Evolutionary conservation across 2,329 filamentous ascomycete species (phyloP).

Genomic region (Colletotrichum sp.): DNA sequence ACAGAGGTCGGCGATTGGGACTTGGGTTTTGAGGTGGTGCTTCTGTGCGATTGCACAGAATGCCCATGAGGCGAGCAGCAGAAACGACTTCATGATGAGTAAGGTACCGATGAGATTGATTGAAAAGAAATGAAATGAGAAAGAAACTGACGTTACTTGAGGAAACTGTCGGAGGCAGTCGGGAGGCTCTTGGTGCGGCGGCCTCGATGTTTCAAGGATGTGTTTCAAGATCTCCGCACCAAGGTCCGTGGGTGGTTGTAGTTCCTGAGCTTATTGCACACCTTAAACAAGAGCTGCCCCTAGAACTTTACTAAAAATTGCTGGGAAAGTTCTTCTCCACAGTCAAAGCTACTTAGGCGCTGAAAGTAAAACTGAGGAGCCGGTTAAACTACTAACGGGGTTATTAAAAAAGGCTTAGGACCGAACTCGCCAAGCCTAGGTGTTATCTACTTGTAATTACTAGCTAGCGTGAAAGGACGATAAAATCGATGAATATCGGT

Average conservation of each 20-base stretch:
- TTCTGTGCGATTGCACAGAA: not conserved
- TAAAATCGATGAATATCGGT: too few species aligned
- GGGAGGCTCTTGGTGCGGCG: not conserved
- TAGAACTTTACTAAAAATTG: not conserved
- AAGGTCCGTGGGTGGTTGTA: not conserved
- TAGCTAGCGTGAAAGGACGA: too few species aligned
- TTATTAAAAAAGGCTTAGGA: too few species aligned
- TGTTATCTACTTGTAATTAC: too few species aligned
- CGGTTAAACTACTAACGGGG: not conserved
- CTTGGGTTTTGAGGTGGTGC: not conserved
- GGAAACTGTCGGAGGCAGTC: not conserved
- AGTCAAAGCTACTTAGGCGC: not conserved
- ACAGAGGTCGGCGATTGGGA: not conserved
- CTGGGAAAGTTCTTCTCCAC: fast-evolving
- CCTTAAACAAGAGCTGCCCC: not conserved
- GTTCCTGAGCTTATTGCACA: not conserved
- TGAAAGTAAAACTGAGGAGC: fast-evolving
- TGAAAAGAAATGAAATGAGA: not conserved
- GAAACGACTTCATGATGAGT: not conserved
- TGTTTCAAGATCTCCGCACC: conserved; percentile 16
- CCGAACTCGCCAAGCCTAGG: not conserved
- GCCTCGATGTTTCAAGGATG: conserved; percentile 13
- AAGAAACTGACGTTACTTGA: not conserved
- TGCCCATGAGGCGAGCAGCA: not conserved
- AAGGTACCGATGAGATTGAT: too few species aligned